Percentiles rank a stretch among this genome's conserved stretches.
Conservation (phyloP, 257 asterid genomes). For the Fraxinus pennsylvanica region DNA sequence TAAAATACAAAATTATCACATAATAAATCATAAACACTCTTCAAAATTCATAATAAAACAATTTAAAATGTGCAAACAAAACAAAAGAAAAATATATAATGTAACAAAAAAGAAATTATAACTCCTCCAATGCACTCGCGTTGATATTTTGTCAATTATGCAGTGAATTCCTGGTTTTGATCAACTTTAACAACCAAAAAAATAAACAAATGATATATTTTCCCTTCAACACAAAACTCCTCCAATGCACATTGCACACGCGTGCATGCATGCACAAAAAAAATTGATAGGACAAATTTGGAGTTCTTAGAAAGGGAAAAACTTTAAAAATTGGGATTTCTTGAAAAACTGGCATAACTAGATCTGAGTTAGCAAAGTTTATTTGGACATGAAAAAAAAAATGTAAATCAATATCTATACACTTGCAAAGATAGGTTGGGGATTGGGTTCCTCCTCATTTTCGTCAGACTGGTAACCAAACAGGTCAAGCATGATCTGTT, state of each 20-base stretch:
- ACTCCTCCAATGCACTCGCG: no score
- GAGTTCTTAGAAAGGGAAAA: background rate
- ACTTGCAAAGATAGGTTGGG: constrained; percentile 40
- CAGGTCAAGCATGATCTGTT: constrained; percentile 54
- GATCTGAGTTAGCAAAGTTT: background rate
- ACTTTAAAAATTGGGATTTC: background rate
- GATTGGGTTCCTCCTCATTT: constrained; percentile 49
- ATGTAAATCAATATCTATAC: constrained; percentile 20
- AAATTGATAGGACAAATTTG: background rate
- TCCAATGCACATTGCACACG: background rate
- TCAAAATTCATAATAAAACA: no score
- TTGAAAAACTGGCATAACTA: background rate
- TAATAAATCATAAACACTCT: no score
- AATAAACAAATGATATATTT: background rate
- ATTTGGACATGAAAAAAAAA: background rate
- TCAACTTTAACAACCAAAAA: background rate
- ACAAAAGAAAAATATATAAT: no score
- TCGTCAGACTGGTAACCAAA: constrained; percentile 52
- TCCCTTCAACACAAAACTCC: background rate
- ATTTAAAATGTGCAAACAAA: no score
- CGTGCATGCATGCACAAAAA: background rate
- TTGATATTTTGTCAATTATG: no score
- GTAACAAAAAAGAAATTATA: no score
- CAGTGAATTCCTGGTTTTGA: background rate
- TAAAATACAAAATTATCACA: no score